These are phyloP conservation scores for Leccinum disarticulatum DNA, from an alignment of 768 basidiomycete genomes.

Conservation along the genomic window DNA sequence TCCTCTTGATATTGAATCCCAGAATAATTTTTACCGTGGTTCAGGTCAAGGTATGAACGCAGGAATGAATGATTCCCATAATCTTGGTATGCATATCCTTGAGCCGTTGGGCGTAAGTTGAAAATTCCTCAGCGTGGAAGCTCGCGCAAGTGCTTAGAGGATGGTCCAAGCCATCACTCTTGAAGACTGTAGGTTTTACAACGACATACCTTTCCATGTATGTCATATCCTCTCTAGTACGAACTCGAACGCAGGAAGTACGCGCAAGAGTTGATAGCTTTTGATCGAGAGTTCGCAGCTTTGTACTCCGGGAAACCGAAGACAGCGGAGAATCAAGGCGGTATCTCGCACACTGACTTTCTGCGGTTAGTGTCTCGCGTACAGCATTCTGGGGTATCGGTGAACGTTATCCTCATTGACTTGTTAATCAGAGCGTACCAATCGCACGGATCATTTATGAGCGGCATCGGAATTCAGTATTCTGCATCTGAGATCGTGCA, in stretches of 20 bases:
- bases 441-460: conserved; percentile 39
- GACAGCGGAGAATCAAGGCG: conserved; percentile 40
- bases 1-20: background rate
- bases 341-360: conserved; percentile 37
- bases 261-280: conserved; percentile 70
- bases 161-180: conserved; percentile 37
- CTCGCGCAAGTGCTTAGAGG: conserved; percentile 45
- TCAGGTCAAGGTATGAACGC: conserved; percentile 77
- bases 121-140: conserved; percentile 45
- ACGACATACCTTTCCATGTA: background rate
- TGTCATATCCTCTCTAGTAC: conserved; percentile 45
- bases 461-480: conserved; percentile 43
- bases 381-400: background rate
- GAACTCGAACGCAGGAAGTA: conserved; percentile 66
- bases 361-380: conserved; percentile 24
- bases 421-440: conserved; percentile 33
- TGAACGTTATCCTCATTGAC: background rate
- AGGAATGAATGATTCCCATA: conserved; percentile 74
- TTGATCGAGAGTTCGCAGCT: conserved; percentile 63
- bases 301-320: conserved; percentile 70
- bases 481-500: conserved; percentile 36
- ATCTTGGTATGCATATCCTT: conserved; percentile 45
- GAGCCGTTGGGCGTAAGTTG: conserved; percentile 45
- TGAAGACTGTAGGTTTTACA: conserved; percentile 39
- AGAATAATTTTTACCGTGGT: background rate